Evolutionary conservation across 2,329 filamentous ascomycete species (phyloP).

Genomic region (Diaporthe citrichinensis): DNA sequence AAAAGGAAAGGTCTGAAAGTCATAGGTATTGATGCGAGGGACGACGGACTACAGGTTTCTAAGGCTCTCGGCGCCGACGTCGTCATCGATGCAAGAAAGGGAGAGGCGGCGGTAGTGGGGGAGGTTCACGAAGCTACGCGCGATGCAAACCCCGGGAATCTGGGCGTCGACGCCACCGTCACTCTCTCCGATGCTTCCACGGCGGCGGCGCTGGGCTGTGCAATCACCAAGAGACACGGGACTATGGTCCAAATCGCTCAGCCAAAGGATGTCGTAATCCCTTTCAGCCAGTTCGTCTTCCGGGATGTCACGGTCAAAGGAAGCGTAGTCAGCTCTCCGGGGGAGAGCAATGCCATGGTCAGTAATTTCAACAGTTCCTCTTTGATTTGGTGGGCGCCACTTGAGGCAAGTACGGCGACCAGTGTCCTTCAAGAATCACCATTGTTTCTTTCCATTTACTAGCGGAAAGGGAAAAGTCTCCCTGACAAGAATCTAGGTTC

Average conservation of each 20-base stretch:
- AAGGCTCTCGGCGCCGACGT: slow-evolving; percentile 63
- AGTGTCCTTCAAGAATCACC: not conserved
- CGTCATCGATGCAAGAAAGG: slow-evolving; percentile 65
- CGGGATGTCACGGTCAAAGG: slow-evolving; percentile 66
- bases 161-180: slow-evolving; percentile 66
- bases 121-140: slow-evolving; percentile 61
- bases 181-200: slow-evolving; percentile 66
- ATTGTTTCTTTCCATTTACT: not conserved
- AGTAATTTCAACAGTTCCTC: not conserved
- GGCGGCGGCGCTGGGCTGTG: slow-evolving; percentile 65
- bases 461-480: too few relatives aligned
- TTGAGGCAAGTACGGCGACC: not conserved
- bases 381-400: not conserved
- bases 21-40: slow-evolving; percentile 67
- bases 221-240: slow-evolving; percentile 72
- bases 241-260: slow-evolving; percentile 72
- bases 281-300: slow-evolving; percentile 64
- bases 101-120: slow-evolving; percentile 61
- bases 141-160: slow-evolving; percentile 49
- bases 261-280: slow-evolving; percentile 53
- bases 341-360: slow-evolving; percentile 61
- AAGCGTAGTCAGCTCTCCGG: slow-evolving; percentile 57
- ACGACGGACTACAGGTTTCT: slow-evolving; percentile 65
- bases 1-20: slow-evolving; percentile 64
- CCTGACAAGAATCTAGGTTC: slow-evolving; percentile 44